Conservation (phyloP, 2,329 filamentous ascomycete genomes). For the Aspergillus caelatus region DNA sequence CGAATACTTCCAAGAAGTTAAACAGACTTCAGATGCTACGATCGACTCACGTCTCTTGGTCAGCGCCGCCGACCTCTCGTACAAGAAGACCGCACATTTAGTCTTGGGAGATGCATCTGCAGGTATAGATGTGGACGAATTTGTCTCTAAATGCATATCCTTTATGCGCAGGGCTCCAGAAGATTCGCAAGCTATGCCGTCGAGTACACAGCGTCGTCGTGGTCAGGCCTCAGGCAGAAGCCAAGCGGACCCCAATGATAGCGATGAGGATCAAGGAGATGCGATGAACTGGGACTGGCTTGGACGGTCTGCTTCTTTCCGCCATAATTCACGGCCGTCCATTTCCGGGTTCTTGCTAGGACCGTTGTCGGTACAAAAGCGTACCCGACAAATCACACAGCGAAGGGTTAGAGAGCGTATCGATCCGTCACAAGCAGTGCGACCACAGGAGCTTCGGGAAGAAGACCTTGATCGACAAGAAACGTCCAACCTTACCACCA, state of each 20-base stretch:
- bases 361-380: slow-evolving; percentile 86
- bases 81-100: slow-evolving; percentile 75
- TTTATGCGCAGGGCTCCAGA: slow-evolving; percentile 76
- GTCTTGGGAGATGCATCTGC: slow-evolving; percentile 72
- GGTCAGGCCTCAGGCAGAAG: slow-evolving; percentile 34
- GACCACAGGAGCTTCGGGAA: slow-evolving; percentile 75
- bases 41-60: slow-evolving; percentile 88
- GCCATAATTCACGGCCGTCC: slow-evolving; percentile 71
- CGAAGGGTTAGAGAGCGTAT: slow-evolving; percentile 70
- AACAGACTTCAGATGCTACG: slow-evolving; percentile 86
- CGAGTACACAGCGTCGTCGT: slow-evolving; percentile 42
- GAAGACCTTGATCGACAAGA: slow-evolving; percentile 76
- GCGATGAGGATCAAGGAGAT: slow-evolving; percentile 72
- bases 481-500: slow-evolving; percentile 74
- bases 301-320: slow-evolving; percentile 75
- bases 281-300: slow-evolving; percentile 84
- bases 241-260: slow-evolving; percentile 57
- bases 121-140: slow-evolving; percentile 86
- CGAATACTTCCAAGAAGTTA: slow-evolving; percentile 66
- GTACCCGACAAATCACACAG: slow-evolving; percentile 69
- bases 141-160: slow-evolving; percentile 83
- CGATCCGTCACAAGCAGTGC: slow-evolving; percentile 66
- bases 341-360: slow-evolving; percentile 84
- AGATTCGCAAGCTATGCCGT: slow-evolving; percentile 53
- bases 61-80: slow-evolving; percentile 75